These are phyloP conservation scores for Scutellaria baicalensis DNA, from an alignment of 257 asterid species.

Conservation along the genomic window DNA sequence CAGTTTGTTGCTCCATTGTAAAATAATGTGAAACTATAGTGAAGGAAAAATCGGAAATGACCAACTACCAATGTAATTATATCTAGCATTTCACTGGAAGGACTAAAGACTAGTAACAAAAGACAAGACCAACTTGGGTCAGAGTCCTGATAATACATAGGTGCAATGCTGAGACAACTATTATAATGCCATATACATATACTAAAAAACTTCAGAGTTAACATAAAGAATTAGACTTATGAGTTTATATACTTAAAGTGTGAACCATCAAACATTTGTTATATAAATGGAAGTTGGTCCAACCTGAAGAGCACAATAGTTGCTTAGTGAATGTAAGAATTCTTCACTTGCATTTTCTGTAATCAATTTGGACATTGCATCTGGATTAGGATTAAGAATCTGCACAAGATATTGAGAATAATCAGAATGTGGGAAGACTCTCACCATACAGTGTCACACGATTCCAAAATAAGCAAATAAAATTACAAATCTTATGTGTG, in stretches of 20 bases:
- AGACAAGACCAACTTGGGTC: background rate
- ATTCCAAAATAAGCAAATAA: constrained; percentile 7
- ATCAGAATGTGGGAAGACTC: constrained; percentile 6
- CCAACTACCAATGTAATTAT: background rate
- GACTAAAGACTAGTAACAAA: background rate
- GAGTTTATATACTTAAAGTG: constrained; percentile 7
- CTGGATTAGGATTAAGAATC: constrained; percentile 98
- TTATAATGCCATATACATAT: background rate
- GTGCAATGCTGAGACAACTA: background rate
- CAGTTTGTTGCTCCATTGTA: too few species aligned
- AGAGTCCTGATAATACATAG: background rate
- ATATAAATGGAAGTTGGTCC: constrained; percentile 17
- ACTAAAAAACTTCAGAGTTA: background rate
- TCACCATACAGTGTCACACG: background rate
- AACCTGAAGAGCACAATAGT: constrained; percentile 98
- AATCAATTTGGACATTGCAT: constrained; percentile 96
- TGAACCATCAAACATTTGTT: constrained; percentile 5
- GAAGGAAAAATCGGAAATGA: too few species aligned
- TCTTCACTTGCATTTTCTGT: constrained; percentile 98
- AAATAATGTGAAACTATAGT: too few species aligned
- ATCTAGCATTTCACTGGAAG: background rate
- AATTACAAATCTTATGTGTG: background rate
- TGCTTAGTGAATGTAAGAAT: constrained; percentile 75
- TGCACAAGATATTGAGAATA: constrained; percentile 24
- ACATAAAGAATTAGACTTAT: background rate